These are phyloP conservation scores for Corylus avellana DNA, from an alignment of 306 rosid genomes.

Conservation along the genomic window DNA sequence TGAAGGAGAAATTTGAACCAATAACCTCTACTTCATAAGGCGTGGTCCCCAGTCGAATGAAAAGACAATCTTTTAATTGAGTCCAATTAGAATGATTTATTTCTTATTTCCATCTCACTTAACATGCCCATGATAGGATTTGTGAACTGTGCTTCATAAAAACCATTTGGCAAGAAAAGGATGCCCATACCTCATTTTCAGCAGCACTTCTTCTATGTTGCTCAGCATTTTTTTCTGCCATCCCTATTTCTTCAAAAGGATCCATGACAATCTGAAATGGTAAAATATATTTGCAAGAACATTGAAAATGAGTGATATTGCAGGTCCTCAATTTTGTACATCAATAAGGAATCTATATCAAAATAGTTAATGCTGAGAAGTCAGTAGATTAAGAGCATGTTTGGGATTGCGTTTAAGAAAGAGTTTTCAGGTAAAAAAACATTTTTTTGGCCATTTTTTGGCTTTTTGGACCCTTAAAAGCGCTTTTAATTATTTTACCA, in stretches of 20 bases:
- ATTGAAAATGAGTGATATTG: conserved; percentile 23
- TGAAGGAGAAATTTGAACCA: too few species aligned
- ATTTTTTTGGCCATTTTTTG: too few species aligned
- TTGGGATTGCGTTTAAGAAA: too few species aligned
- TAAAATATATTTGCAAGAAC: conserved; percentile 15
- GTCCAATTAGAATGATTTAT: neutral
- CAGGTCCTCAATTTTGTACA: conserved; percentile 18
- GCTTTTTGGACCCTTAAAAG: too few species aligned
- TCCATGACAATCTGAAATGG: conserved; percentile 67
- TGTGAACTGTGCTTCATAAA: neutral
- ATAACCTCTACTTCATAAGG: too few species aligned
- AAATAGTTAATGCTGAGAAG: neutral
- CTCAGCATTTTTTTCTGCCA: conserved; percentile 71
- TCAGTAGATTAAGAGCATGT: neutral
- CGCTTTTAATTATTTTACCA: too few species aligned
- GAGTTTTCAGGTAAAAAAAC: too few species aligned
- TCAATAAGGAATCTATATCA: neutral
- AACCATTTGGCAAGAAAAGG: neutral
- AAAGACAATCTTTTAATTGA: neutral
- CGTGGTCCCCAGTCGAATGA: too few species aligned
- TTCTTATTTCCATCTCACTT: neutral
- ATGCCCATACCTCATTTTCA: conserved; percentile 74
- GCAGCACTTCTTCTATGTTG: conserved; percentile 74
- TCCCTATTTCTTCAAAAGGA: conserved; percentile 88
- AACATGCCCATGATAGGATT: neutral